Evolutionary conservation across 2,329 filamentous ascomycete genomes (phyloP).

Genomic region (Elsinoe australis): DNA sequence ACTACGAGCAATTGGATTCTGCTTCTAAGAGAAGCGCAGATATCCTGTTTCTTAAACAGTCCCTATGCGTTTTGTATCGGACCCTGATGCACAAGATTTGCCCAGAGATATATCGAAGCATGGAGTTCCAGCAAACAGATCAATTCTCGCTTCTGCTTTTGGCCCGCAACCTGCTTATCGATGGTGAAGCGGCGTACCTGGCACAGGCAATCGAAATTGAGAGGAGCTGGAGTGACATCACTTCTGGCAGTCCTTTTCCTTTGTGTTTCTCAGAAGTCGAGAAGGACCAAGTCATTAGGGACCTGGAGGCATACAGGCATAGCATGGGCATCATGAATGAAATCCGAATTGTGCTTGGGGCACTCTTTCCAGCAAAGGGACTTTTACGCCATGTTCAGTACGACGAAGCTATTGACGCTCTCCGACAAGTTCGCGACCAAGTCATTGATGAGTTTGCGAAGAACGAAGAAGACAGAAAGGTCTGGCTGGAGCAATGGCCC

Average conservation of each 20-base stretch:
- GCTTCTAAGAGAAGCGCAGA: slow-evolving; percentile 24
- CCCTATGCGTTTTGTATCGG: slow-evolving; percentile 28
- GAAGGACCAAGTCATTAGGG: not conserved
- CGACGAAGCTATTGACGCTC: not conserved
- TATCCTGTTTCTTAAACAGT: slow-evolving; percentile 27
- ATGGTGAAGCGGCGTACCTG: slow-evolving; percentile 27
- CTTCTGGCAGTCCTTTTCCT: not conserved
- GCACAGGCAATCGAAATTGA: slow-evolving; percentile 15
- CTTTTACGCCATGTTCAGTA: no score
- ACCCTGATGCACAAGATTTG: slow-evolving; percentile 24
- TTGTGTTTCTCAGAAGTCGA: slow-evolving; percentile 14
- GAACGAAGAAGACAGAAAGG: not conserved
- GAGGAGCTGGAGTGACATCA: slow-evolving; percentile 1
- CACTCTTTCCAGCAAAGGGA: slow-evolving; percentile 15
- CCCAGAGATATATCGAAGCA: slow-evolving; percentile 26
- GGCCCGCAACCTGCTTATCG: slow-evolving; percentile 30
- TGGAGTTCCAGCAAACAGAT: slow-evolving; percentile 29
- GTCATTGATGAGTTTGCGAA: not conserved
- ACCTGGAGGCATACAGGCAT: not conserved
- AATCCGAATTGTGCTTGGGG: slow-evolving; percentile 1
- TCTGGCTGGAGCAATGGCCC: not conserved
- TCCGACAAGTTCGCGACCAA: not conserved
- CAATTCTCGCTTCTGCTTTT: slow-evolving; percentile 28
- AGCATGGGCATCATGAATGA: slow-evolving; percentile 4
- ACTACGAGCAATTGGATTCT: slow-evolving; percentile 24